These are phyloP conservation scores for Moelleriella libera DNA, from an alignment of 2,329 filamentous ascomycete genomes.

Conservation along the genomic window DNA sequence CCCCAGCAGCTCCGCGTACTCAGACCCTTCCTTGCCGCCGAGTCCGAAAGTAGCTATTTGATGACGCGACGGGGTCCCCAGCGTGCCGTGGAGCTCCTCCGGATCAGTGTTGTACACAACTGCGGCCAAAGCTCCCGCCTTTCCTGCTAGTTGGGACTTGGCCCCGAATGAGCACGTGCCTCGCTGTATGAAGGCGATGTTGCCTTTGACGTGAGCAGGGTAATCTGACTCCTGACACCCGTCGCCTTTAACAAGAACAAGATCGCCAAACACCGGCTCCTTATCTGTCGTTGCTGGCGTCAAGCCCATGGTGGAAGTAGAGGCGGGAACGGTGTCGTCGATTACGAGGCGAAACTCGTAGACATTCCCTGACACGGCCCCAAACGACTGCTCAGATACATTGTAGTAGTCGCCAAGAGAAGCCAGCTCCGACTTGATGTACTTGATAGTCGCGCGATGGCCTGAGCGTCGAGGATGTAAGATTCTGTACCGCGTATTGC, in stretches of 20 bases:
- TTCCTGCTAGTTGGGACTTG: constrained; percentile 55
- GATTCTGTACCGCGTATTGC: no score
- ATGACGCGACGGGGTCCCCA: constrained; percentile 43
- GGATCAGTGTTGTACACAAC: constrained; percentile 62
- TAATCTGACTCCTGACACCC: constrained; percentile 55
- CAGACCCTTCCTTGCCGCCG: constrained; percentile 41
- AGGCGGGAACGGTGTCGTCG: constrained; percentile 33
- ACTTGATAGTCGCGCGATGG: constrained; percentile 49
- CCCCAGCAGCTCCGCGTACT: constrained; percentile 38
- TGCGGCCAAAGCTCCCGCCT: constrained; percentile 55
- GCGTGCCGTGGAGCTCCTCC: constrained; percentile 50
- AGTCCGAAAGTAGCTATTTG: constrained; percentile 59
- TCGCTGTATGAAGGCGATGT: constrained; percentile 57
- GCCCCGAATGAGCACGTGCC: constrained; percentile 57
- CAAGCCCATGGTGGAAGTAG: constrained; percentile 45
- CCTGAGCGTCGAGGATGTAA: constrained; percentile 21
- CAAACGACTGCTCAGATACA: constrained; percentile 48
- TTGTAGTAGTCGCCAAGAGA: constrained; percentile 46
- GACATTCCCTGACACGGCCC: constrained; percentile 45
- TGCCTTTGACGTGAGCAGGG: constrained; percentile 39
- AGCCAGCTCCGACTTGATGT: constrained; percentile 41
- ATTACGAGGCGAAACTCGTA: constrained; percentile 44
- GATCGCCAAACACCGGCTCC: constrained; percentile 41
- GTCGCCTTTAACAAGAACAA: constrained; percentile 45
- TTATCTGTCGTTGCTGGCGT: constrained; percentile 50